A percentile compares a stretch with the other conserved stretches of the same genome.
phyloP scores from a whole-genome alignment of 306 rosid species.

The Pterocarpus santalinus region DNA sequence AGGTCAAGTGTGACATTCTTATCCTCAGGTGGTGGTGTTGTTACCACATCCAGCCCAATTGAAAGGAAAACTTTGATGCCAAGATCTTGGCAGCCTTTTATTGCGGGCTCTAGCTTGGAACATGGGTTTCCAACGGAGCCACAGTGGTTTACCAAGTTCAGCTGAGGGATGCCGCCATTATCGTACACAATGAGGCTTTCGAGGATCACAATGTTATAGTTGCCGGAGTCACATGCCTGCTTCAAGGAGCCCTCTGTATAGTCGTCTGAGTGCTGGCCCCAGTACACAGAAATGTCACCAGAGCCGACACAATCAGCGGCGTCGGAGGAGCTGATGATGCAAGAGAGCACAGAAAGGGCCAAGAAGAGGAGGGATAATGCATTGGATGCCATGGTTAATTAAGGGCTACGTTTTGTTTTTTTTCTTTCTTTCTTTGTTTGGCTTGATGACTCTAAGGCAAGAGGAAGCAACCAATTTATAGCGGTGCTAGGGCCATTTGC shows the following conservation, averaged over 20 bases:
- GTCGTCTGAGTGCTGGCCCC: conserved; percentile 50
- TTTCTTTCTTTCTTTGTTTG: too few relatives aligned
- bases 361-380: background rate
- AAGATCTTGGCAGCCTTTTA: too few relatives aligned
- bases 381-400: background rate
- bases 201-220: conserved; percentile 47
- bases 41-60: too few relatives aligned
- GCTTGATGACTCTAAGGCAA: too few relatives aligned
- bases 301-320: conserved; percentile 12
- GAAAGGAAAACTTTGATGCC: too few relatives aligned
- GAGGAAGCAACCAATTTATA: too few relatives aligned
- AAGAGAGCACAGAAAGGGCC: background rate
- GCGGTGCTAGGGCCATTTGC: too few relatives aligned
- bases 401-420: too few relatives aligned
- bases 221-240: conserved; percentile 55
- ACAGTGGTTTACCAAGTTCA: background rate
- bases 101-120: too few relatives aligned
- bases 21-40: too few relatives aligned
- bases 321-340: conserved; percentile 20
- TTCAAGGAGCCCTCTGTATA: conserved; percentile 50
- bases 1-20: background rate
- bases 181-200: conserved; percentile 53
- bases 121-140: background rate
- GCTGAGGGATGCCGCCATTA: background rate
- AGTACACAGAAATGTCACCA: conserved; percentile 50